A percentile compares a stretch with the other conserved stretches of the same genome.
phyloP scores from a whole-genome alignment of 208 protist species.

The Entamoeba invadens region DNA sequence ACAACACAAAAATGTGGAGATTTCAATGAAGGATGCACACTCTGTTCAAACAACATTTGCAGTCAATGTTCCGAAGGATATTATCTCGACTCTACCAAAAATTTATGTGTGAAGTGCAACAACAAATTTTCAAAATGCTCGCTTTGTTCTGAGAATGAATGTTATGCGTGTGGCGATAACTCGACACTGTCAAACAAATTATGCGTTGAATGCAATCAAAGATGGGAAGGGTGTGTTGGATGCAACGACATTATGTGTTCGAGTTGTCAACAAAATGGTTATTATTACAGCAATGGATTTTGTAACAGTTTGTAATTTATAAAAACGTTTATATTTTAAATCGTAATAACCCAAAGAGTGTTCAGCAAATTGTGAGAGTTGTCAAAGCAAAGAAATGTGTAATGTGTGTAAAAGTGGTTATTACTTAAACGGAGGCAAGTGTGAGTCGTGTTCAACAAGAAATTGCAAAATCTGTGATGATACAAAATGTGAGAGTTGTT shows the following conservation, averaged over 20 bases:
- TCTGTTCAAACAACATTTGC: not conserved
- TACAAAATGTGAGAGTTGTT: not conserved
- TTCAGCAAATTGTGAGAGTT: not conserved
- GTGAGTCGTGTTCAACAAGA: not conserved
- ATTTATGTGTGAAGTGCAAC: not conserved
- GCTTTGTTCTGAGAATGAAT: not conserved
- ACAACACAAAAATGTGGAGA: not conserved
- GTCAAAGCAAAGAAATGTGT: not conserved
- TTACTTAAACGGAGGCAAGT: not conserved
- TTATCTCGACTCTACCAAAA: not conserved
- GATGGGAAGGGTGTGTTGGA: not conserved
- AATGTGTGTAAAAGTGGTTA: not conserved
- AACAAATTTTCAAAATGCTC: not conserved
- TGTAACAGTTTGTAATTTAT: not conserved
- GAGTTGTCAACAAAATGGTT: not conserved
- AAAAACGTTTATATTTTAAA: too few relatives aligned
- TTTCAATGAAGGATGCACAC: not conserved
- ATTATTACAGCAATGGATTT: not conserved
- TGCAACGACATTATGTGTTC: not conserved
- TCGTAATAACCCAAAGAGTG: not conserved
- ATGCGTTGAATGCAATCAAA: not conserved
- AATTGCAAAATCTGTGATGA: not conserved
- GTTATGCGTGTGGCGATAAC: not conserved
- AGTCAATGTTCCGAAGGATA: not conserved
- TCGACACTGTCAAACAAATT: not conserved